Evolutionary conservation across 1,139 yeast genomes (phyloP), one percentile per base, ranked within the genome.

Genomic region (Yamadazyma sp.): DNA sequence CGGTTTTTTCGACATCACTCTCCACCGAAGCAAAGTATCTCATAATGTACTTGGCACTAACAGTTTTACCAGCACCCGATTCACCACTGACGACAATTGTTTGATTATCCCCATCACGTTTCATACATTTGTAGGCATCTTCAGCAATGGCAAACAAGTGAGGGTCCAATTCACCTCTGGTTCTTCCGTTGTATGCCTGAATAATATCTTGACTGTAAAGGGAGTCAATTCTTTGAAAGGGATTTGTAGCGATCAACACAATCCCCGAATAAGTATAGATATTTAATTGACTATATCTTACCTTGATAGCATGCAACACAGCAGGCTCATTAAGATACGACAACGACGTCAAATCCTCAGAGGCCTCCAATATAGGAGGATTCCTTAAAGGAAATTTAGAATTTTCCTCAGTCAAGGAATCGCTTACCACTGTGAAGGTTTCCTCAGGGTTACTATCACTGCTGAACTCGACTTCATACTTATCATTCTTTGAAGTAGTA

Each of bases 51-150:
- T 92, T 92, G 37, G 99, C 98, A 48, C 94, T 82, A 31, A 92
- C 98, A 2, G 98, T 94, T 59, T 92, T 94, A 64, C 98, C 98
- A 17, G 98, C 98, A 62, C 98, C 98, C 5, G 96, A 87, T 64
- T 92, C 98, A 62, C 98, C 98, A 55, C 94, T 83, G 20, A 92
- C 98, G 29, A 92, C 96, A 50, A 92, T 91, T 1, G 98, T 92
- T 66, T 92, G 98, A 66, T 92, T 91, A 53, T 79, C 74, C 32
- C 77, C 73, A 54, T 88, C 94, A 39, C 83, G 76, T 54, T 86
- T 83, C 98, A 92, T 91, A 61, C 95, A 85, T 57, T 95, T 75
- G 59, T 89, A 91, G n/a, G 98, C 97, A 55, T 92, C 97, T 62
- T 92, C 98, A 16, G 98, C 98, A 56, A 92, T 92, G 38, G 98